phyloP scores from a whole-genome alignment of 306 rosid genomes.

The Castanea mollissima region DNA sequence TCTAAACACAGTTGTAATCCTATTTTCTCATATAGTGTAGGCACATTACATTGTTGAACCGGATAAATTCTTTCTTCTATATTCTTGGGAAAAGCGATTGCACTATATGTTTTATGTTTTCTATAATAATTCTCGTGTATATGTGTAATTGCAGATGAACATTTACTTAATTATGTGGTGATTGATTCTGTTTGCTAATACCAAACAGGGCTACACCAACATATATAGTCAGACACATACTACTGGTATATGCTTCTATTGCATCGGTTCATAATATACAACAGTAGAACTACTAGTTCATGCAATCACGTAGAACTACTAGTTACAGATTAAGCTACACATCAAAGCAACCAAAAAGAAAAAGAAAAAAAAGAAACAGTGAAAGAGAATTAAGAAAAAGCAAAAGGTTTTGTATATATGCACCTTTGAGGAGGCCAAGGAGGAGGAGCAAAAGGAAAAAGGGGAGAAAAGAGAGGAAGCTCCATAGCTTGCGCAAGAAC shows the following conservation, averaged over 20 bases:
- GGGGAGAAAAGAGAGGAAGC: constrained; percentile 60
- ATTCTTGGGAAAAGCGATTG: too few relatives aligned
- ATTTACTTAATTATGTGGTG: too few relatives aligned
- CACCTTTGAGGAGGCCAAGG: constrained; percentile 75
- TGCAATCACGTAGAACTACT: background rate
- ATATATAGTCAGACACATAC: too few relatives aligned
- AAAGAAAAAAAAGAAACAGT: background rate
- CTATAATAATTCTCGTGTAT: background rate
- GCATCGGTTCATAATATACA: background rate
- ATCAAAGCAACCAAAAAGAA: background rate
- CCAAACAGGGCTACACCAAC: too few relatives aligned
- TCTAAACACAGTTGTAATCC: too few relatives aligned
- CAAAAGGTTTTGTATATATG: background rate
- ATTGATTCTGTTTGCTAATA: too few relatives aligned
- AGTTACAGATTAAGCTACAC: background rate
- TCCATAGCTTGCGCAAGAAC: constrained; percentile 45
- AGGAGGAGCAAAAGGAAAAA: constrained; percentile 62
- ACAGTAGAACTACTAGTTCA: background rate
- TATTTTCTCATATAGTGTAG: too few relatives aligned
- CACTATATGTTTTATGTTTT: too few relatives aligned
- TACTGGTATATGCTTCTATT: background rate
- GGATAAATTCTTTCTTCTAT: too few relatives aligned
- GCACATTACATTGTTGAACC: too few relatives aligned
- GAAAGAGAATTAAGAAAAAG: too few relatives aligned
- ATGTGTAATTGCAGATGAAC: background rate